Conservation (phyloP, 768 basidiomycete genomes). For the Mycena amicta region DNA sequence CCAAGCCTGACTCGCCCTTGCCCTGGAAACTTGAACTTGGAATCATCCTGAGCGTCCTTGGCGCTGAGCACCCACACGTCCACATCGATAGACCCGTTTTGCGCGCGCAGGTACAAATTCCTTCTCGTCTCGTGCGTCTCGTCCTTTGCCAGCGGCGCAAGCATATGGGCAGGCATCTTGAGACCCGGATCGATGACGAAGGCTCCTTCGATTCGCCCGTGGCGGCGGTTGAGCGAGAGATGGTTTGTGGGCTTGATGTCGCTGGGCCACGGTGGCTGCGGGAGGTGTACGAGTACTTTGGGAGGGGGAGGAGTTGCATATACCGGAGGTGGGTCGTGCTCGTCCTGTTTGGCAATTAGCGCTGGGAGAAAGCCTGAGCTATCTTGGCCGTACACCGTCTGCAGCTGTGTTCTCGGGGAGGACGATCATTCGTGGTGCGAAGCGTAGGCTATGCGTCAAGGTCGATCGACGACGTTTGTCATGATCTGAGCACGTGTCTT, state of each 20-base stretch:
- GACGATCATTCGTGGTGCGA: too few species aligned
- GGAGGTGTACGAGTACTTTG: not conserved
- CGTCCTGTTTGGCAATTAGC: too few species aligned
- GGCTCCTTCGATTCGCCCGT: constrained; percentile 34
- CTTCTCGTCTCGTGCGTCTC: constrained; percentile 42
- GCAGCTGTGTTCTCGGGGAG: too few species aligned
- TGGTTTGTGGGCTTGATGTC: constrained; percentile 37
- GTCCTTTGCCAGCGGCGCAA: constrained; percentile 38
- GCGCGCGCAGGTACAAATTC: constrained; percentile 39
- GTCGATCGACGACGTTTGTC: too few species aligned
- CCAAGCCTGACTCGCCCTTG: constrained; percentile 4
- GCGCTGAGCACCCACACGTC: constrained; percentile 41
- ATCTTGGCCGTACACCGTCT: too few species aligned
- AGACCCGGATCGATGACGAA: constrained; percentile 49
- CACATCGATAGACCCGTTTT: constrained; percentile 37
- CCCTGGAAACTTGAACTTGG: constrained; percentile 7
- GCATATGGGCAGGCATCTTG: constrained; percentile 37
- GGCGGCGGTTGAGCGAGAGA: constrained; percentile 30
- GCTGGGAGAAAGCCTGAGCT: too few species aligned
- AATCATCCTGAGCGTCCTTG: not conserved
- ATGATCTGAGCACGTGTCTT: too few species aligned
- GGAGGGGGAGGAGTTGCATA: not conserved
- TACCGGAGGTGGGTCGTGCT: constrained; percentile 18
- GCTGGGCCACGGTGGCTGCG: not conserved
- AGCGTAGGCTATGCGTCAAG: too few species aligned